Evolutionary conservation across 352 stramenopile genomes (phyloP).

Genomic region (Globisporangium cylindrosporum): DNA sequence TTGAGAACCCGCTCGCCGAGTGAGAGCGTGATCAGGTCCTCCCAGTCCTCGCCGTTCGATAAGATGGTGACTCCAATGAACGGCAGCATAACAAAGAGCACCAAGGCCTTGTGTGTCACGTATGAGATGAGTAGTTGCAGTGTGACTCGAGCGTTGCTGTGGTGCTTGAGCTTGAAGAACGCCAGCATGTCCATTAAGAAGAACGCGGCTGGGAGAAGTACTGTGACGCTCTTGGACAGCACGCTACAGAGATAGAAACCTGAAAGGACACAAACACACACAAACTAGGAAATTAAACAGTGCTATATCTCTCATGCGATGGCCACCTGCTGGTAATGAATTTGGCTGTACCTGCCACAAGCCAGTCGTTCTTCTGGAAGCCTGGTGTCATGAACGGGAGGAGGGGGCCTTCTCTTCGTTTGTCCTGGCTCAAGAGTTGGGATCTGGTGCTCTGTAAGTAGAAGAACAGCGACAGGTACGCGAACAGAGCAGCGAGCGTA

Average conservation of each 20-base stretch:
- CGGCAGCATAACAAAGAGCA: constrained; percentile 18
- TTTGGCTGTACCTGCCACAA: background rate
- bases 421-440: background rate
- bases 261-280: background rate
- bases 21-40: constrained; percentile 41
- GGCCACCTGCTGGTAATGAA: no score
- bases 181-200: constrained; percentile 4
- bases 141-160: background rate
- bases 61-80: constrained; percentile 39
- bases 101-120: constrained; percentile 21
- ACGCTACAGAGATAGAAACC: constrained; percentile 15
- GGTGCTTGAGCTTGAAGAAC: background rate
- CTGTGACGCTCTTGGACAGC: constrained; percentile 11
- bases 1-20: constrained; percentile 47
- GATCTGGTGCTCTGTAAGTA: constrained; percentile 18
- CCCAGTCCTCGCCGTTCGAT: constrained; percentile 40
- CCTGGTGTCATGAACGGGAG: background rate
- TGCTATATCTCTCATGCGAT: no score
- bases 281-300: background rate
- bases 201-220: constrained; percentile 12
- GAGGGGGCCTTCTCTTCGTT: background rate
- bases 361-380: background rate
- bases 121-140: constrained; percentile 16
- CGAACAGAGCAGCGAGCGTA: constrained; percentile 49
- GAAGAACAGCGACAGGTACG: constrained; percentile 36